phyloP scores from a whole-genome alignment of 2,329 filamentous ascomycete species.

The Apiospora hydei region DNA sequence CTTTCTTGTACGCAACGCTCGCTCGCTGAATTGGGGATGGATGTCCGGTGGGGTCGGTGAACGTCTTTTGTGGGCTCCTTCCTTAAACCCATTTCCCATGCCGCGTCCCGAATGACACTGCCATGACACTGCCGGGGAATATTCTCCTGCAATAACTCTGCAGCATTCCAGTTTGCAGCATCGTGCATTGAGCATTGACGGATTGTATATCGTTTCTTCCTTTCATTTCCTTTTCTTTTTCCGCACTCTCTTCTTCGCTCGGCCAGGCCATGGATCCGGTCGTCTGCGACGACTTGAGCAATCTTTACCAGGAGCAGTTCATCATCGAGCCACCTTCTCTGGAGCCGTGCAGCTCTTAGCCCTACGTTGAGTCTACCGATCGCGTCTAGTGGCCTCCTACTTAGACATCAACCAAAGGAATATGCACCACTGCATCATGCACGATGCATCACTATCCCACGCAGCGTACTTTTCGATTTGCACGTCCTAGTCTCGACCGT shows the following conservation, averaged over 20 bases:
- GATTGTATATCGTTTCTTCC: neutral
- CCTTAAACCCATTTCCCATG: neutral
- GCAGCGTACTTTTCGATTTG: slow-evolving; percentile 17
- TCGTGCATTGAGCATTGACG: neutral
- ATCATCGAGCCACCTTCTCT: neutral
- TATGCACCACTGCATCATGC: neutral
- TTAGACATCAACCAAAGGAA: neutral
- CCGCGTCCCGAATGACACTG: neutral
- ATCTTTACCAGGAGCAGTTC: too few species aligned
- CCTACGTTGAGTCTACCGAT: neutral
- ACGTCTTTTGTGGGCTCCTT: neutral
- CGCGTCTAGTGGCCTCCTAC: neutral
- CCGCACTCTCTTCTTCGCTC: neutral
- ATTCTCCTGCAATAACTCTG: neutral
- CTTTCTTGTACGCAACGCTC: neutral
- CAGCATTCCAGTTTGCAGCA: neutral
- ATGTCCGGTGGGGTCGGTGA: neutral
- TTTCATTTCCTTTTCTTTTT: neutral
- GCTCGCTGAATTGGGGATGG: neutral
- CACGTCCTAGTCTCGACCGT: neutral
- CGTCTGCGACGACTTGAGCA: too few species aligned
- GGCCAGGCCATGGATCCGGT: neutral
- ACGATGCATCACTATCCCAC: neutral
- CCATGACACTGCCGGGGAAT: neutral
- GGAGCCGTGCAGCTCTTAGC: neutral